Base-by-base conservation (phyloP, 345 rosid species). In the Ailanthus altissimus region DNA sequence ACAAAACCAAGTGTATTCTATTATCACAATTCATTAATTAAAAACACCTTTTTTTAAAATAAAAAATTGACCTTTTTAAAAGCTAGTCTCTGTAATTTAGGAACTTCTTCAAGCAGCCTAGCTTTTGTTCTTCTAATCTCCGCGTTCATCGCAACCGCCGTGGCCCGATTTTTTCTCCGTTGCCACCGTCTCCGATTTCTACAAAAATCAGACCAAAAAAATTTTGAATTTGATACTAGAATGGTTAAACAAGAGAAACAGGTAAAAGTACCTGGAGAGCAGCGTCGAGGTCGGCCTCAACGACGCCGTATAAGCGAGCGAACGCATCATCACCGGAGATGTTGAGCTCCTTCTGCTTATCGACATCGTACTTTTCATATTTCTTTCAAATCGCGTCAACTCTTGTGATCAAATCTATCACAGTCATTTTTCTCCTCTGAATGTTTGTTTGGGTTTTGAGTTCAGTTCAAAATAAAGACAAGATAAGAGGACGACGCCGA, bases 121-220 rank as follows among this genome's bases (percentile, higher is more conserved):
- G 89, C 91, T 83, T 91, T 89, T 1, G 86, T 86, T 77, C 93
- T 79, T 28, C 93, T 86, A 80, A 88, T 80, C 87, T 91, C 95
- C 53, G 89, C 93, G 66, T 88, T 89, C 72, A 86, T 72, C 47
- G 91, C 91, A 53, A 89, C 89, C 25, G 84, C 89, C n/a, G 89
- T 79, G 36, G 91, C 95, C 73, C 91, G 87, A 21, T 78, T 85
- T 68, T n/a, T 84, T 89, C 86, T 86, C 93, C 57, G 80, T 77
- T 21, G 81, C 83, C 45, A 84, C 93, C 73, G 77, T 76, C 79
- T 84, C 90, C 77, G 90, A 85, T 88, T 89, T 89, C 95, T 91
- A 67, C 25, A 54, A 28, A 38, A 46, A 12, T 25, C 7, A 8
- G 10, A 2, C 15, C 15, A 13, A 46, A 11, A 10, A 25, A 46